Percentiles rank a stretch among this genome's conserved stretches.
phyloP scores from a whole-genome alignment of 2,329 filamentous ascomycete genomes.

The Samsoniella hepiali region DNA sequence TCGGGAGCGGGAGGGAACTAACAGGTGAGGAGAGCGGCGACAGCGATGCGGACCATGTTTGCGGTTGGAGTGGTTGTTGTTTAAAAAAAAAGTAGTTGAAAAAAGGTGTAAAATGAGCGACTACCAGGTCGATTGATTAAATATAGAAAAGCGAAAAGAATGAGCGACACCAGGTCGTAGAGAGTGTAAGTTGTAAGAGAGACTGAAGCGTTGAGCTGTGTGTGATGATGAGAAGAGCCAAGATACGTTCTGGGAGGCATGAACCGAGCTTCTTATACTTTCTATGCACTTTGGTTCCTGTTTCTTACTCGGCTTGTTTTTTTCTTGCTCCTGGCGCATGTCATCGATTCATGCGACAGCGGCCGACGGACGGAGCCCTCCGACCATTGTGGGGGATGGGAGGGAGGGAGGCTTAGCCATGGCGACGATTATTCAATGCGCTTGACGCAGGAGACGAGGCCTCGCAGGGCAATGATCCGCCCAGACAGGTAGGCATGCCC shows the following conservation, averaged over 20 bases:
- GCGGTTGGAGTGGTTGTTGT: conserved; percentile 2
- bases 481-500: not conserved
- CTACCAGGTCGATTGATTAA: conserved; percentile 15
- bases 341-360: not conserved
- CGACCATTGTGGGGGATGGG: too few species aligned
- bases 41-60: conserved; percentile 35
- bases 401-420: too few species aligned
- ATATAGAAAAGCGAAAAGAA: not conserved
- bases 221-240: not conserved
- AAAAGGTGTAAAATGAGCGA: not conserved
- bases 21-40: conserved; percentile 26
- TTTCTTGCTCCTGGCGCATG: not conserved
- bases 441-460: not conserved
- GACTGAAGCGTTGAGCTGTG: conserved; percentile 5
- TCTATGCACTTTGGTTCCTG: not conserved
- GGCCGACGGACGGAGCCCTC: too few species aligned
- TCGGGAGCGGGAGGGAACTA: conserved; percentile 14
- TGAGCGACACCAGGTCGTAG: conserved; percentile 15
- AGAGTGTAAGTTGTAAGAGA: not conserved
- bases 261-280: conserved; percentile 1
- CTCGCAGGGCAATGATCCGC: not conserved
- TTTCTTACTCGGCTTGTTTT: not conserved
- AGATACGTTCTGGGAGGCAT: not conserved
- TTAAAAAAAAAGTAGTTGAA: not conserved
- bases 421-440: too few species aligned